These are phyloP conservation scores for Gaeumannomyces tritici DNA, from an alignment of 2,329 filamentous ascomycete species.

Conservation along the genomic window DNA sequence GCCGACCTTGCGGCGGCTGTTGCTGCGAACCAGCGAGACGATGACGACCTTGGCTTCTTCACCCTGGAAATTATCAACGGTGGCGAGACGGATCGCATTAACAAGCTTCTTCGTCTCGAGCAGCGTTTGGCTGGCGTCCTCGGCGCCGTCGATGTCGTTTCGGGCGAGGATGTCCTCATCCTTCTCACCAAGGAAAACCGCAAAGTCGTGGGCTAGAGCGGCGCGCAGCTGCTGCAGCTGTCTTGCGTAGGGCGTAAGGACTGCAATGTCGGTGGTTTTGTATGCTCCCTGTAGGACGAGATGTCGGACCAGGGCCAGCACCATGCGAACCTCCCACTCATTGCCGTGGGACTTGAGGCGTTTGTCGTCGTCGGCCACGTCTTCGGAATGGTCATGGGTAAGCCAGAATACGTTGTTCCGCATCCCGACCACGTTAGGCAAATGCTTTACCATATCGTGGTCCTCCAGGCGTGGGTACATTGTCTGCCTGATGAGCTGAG, in stretches of 20 bases:
- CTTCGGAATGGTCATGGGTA: slow-evolving; percentile 43
- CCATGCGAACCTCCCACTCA: slow-evolving; percentile 54
- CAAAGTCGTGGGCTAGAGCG: slow-evolving; percentile 36
- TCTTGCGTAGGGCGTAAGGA: slow-evolving; percentile 57
- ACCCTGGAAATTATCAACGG: slow-evolving; percentile 69
- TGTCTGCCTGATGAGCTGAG: slow-evolving; percentile 44
- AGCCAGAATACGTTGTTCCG: slow-evolving; percentile 48
- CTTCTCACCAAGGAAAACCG: slow-evolving; percentile 54
- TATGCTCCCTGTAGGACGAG: slow-evolving; percentile 57
- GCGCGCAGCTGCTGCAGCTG: slow-evolving; percentile 43
- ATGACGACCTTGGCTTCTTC: slow-evolving; percentile 66
- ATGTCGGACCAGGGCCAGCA: slow-evolving; percentile 51
- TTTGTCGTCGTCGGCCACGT: slow-evolving; percentile 18
- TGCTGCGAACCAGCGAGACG: slow-evolving; percentile 63
- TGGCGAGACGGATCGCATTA: slow-evolving; percentile 44
- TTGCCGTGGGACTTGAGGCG: slow-evolving; percentile 41
- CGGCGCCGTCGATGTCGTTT: slow-evolving; percentile 15
- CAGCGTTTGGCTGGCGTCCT: slow-evolving; percentile 23
- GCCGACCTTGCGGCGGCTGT: slow-evolving; percentile 44
- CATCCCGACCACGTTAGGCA: slow-evolving; percentile 45
- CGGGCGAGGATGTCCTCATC: slow-evolving; percentile 45
- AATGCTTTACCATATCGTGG: slow-evolving; percentile 21
- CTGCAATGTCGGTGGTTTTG: slow-evolving; percentile 50
- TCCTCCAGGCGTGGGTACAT: slow-evolving; percentile 50
- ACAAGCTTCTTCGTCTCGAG: slow-evolving; percentile 23